Evolutionary conservation across 805 yeast species (phyloP).

Genomic region (Grigorovia transvaalensis): DNA sequence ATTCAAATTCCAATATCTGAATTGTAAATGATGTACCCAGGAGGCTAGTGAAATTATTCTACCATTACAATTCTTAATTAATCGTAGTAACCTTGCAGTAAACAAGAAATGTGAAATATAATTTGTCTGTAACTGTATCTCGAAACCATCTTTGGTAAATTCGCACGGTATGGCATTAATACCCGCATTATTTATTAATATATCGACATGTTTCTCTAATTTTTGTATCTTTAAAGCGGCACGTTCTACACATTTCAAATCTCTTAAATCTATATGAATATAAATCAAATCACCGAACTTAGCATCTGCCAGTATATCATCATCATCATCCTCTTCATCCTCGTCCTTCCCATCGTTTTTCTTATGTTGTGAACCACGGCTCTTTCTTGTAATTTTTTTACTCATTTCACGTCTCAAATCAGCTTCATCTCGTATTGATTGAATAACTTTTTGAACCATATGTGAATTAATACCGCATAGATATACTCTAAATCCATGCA

Average conservation of each 20-base stretch:
- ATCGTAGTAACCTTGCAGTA: slow-evolving; percentile 48
- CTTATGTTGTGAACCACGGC: not conserved
- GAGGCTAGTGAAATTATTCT: slow-evolving; percentile 57
- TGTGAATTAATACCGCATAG: slow-evolving; percentile 58
- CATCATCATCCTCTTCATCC: not conserved
- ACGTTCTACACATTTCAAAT: slow-evolving; percentile 34
- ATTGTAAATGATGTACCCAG: slow-evolving; percentile 49
- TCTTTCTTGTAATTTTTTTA: slow-evolving; percentile 5
- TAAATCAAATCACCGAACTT: slow-evolving; percentile 42
- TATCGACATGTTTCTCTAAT: slow-evolving; percentile 42
- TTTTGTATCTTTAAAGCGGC: slow-evolving; percentile 40
- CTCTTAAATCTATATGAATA: slow-evolving; percentile 47
- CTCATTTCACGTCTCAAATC: slow-evolving; percentile 10
- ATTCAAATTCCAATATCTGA: slow-evolving; percentile 38
- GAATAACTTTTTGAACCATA: slow-evolving; percentile 47
- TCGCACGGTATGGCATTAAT: slow-evolving; percentile 66
- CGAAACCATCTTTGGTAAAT: slow-evolving; percentile 59
- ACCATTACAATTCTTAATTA: slow-evolving; percentile 34
- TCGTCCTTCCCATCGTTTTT: not conserved
- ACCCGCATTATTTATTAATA: slow-evolving; percentile 71
- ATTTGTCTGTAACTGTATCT: slow-evolving; percentile 70
- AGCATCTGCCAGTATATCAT: not conserved
- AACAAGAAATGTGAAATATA: slow-evolving; percentile 66
- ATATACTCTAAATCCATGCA: slow-evolving; percentile 71
- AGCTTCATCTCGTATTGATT: slow-evolving; percentile 48